Base-by-base conservation (phyloP, 2,329 filamentous ascomycete species). In the Aspergillus phoenicis region DNA sequence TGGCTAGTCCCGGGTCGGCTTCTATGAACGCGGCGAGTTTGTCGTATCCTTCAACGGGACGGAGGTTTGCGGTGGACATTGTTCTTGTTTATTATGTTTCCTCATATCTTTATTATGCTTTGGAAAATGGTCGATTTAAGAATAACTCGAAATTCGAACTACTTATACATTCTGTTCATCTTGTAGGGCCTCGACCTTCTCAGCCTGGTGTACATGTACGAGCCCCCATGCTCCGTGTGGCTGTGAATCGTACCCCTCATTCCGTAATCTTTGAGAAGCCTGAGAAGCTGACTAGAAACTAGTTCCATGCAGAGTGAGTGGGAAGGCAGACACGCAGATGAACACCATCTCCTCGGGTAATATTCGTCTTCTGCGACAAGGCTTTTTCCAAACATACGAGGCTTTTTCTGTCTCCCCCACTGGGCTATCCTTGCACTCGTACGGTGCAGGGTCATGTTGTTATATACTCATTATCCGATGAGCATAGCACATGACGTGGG, bases 11-110 rank as follows among this genome's bases (percentile, higher is more conserved):
- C 11, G 17, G 58, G 30, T 60, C 58, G 6, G 30, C 20, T 11
- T 52, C 52, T 6, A 60, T 51, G 8, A 56, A 36, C 10, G 41
- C 30, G 5, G 58, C 52, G 8, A 60, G 36, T 48, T 49, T 60
- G 30, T 60, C 52, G 33, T 60, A 60, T 22, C 45, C 58, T 45
- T 36, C 28, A 5, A 57, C 24, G 15, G 26, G 47, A 11, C 47
- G 47, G 47, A 49, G 13, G 22, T 30, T 26, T 5, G 22, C 13
- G 13, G 45, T 49, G 0, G 45, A 51, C 26, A 51, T 49, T 28
- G 15, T 33, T 17, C 43, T 47, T 13, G 45, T 5, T 36, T 36
- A 36, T 15, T 6, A 13, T 5, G 10, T 13, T 13, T 36, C 6
- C 33, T 33, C 24, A 24, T 48, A 48, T 20, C 2, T 20, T 20